These are phyloP conservation scores for Flueggea neowawraea DNA, from an alignment of 441 rosid species.

Conservation along the genomic window DNA sequence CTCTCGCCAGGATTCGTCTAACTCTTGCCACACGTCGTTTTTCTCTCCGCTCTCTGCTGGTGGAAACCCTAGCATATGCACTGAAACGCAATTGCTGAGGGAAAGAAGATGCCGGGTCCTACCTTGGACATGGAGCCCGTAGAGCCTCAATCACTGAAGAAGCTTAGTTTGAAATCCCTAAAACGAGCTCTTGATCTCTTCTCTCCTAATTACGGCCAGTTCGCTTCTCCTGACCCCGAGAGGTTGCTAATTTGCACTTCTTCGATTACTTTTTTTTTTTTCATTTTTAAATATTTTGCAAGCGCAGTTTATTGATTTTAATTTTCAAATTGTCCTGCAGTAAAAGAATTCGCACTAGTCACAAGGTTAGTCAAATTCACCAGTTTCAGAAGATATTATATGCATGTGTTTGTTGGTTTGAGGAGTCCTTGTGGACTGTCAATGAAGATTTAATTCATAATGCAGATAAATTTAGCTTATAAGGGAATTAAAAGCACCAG, in stretches of 20 bases:
- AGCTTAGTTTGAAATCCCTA: constrained; percentile 79
- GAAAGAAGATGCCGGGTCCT: constrained; percentile 42
- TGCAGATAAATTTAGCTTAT: constrained; percentile 59
- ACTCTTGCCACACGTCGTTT: neutral
- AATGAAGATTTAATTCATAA: constrained; percentile 7
- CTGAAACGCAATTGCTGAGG: neutral
- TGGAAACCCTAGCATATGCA: constrained; percentile 17
- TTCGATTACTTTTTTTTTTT: neutral
- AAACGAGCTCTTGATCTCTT: constrained; percentile 90
- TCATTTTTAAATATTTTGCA: neutral
- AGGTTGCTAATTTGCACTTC: constrained; percentile 41
- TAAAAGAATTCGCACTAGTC: constrained; percentile 73
- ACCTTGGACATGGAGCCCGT: constrained; percentile 74
- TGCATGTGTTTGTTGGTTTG: constrained; percentile 3
- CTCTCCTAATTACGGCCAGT: constrained; percentile 69
- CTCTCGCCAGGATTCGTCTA: too few species aligned
- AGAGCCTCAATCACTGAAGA: constrained; percentile 92
- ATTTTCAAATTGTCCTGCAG: constrained; percentile 32
- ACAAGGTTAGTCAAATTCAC: constrained; percentile 57
- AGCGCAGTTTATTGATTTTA: too few species aligned
- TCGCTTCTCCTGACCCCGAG: constrained; percentile 74
- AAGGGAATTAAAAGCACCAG: constrained; percentile 47
- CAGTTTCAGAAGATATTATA: too few species aligned
- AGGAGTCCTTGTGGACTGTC: neutral
- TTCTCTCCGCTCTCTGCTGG: too few species aligned